Conservation (phyloP, 2,329 filamentous ascomycete genomes). For the Cytospora chrysosperma region DNA sequence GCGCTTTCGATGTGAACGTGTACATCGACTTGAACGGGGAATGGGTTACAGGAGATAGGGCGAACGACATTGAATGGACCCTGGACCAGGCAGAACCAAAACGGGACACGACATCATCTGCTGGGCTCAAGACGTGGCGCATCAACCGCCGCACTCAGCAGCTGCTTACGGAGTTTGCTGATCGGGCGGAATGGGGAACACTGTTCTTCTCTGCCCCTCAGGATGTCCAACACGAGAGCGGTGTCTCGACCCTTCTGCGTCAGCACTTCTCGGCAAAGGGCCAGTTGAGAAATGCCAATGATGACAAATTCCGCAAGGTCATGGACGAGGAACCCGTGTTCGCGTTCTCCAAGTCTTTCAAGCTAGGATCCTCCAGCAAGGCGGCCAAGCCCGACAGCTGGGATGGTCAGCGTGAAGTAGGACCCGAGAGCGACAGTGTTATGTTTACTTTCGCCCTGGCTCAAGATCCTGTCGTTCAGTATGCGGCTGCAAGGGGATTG, state of each 20-base stretch:
- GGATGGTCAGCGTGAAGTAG: background rate
- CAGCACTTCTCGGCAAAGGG: conserved; percentile 69
- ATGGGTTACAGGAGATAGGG: conserved; percentile 77
- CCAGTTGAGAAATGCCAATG: conserved; percentile 63
- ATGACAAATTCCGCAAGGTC: conserved; percentile 65
- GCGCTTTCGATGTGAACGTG: conserved; percentile 61
- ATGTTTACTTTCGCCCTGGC: conserved; percentile 75
- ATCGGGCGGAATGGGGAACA: conserved; percentile 82
- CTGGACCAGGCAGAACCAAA: conserved; percentile 46
- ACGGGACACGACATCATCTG: conserved; percentile 29
- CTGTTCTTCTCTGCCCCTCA: conserved; percentile 72
- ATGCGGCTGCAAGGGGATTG: conserved; percentile 71
- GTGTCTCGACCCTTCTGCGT: conserved; percentile 64
- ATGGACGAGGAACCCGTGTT: conserved; percentile 81
- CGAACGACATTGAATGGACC: conserved; percentile 69
- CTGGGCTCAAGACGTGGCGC: conserved; percentile 64
- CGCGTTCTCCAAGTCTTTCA: conserved; percentile 70
- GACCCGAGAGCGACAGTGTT: conserved; percentile 49
- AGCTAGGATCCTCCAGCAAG: conserved; percentile 35
- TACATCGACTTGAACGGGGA: conserved; percentile 72
- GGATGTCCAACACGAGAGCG: conserved; percentile 67
- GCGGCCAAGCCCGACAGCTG: conserved; percentile 26
- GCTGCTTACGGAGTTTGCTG: conserved; percentile 70
- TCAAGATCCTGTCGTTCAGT: conserved; percentile 78
- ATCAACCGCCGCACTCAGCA: conserved; percentile 60